Base-by-base conservation (phyloP, 2,329 filamentous ascomycete species). In the Diaporthe ampelina region DNA sequence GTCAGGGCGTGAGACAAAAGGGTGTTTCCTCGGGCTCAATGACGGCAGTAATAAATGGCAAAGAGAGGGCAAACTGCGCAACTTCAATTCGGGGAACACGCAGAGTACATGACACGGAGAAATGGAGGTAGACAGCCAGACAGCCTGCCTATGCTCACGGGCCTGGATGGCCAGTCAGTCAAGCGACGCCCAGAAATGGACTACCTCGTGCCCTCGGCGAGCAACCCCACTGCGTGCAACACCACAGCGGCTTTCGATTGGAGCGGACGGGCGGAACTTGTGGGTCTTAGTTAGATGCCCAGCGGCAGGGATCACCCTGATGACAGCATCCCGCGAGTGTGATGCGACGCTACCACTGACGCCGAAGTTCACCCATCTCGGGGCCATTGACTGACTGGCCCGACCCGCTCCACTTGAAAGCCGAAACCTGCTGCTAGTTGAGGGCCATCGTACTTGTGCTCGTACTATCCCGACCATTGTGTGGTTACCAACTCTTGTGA, bases 231-330 rank as follows among this genome's bases (percentile, higher is more conserved):
- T 59, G 57, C 48, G 15, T 58, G 35, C 59, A 35, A 45, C 45
- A 48, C 13, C 26, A n/a, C 29, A 19, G 45, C 35, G 26, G 15
- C 11, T 17, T 56, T 40, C 70, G 24, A 75, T 75, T 75, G 73
- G 73, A 65, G 32, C 73, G 73, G 70, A 75, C 73, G 35, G 73
- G 67, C 58, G 73, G 73, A 75, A 50, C 73, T 72, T 67, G n/a
- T 58, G 58, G 50, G 52, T 58, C 40, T 19, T 68, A 45, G 50
- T 29, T 43, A 52, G 17, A 40, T 29, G 10, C 37, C 35, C 11
- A n/a, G 6, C 4, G 40, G 37, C 70, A 72, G 70, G 70, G 70
- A 24, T 35, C 8, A 19, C 35, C 70, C 57, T 54, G 57, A 52
- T 72, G 70, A 72, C 57, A 40, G 45, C 43, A 37, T 59, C 29